Evolutionary conservation across 495 filamentous ascomycete genomes (phyloP), one percentile per base, ranked within the genome.

Genomic region (Penicillium lagena): DNA sequence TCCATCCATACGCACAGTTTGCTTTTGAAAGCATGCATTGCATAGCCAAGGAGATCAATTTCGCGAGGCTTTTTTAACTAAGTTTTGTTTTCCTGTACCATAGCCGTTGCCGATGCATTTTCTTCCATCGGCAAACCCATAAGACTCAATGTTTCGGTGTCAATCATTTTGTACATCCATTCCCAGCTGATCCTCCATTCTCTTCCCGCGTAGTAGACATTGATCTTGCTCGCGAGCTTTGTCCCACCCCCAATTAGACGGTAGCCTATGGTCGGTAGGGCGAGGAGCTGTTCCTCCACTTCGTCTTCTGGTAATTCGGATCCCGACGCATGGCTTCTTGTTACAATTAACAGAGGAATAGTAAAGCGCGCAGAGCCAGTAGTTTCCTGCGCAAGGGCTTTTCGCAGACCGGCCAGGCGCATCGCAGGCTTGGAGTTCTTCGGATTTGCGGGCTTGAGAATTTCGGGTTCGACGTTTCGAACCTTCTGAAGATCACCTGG

Each of bases 131-230:
- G 49, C 50, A 56, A 59, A 29, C 56, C 54, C 68, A 72, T 68
- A 15, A 62, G 51, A 49, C 52, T 55, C 43, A 72, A 38, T 12
- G 55, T 40, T 39, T 68, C 56, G 27, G 47, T 48, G 47, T 72
- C 68, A 54, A 72, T 46, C 54, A 54, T 68, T 58, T 72, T 73
- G 51, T 67, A 72, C 55, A 55, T 63, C 68, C 70, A 73, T 42
- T 70, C 59, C 62, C 70, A 73, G 9, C 39, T 50, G 17, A 72
- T 28, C 33, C 40, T 55, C 44, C 51, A 61, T 9, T 10, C 32
- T 13, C 35, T 43, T n/a, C 45, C 49, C 12, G 12, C 14, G 32
- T 46, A 49, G 12, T 37, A 15, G 31, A 61, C 32, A 11, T 56
- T 45, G 31, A 51, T 30, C 27, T 51, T 42, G 14, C 36, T 47